Conservation (phyloP, 352 stramenopile species). For the Pythium phragmiticola region DNA sequence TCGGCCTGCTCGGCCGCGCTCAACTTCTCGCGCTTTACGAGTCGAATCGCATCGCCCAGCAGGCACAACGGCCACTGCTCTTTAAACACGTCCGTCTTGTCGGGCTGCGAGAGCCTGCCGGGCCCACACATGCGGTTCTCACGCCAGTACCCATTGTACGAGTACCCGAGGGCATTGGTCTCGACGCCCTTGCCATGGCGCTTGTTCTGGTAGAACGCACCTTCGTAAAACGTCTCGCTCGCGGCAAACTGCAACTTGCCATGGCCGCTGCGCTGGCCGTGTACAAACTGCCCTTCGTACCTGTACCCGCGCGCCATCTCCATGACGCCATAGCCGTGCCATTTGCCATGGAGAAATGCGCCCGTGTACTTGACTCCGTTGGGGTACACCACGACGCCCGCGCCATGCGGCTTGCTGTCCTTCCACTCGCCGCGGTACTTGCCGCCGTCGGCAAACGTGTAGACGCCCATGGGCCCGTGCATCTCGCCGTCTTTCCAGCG, state of each 20-base stretch:
- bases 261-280: conserved; percentile 40
- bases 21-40: conserved; percentile 45
- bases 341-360: conserved; percentile 49
- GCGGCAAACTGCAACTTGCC: conserved; percentile 46
- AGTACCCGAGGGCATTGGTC: conserved; percentile 57
- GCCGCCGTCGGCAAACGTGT: conserved; percentile 66
- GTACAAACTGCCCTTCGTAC: conserved; percentile 64
- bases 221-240: conserved; percentile 54
- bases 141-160: conserved; percentile 50
- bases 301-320: conserved; percentile 44
- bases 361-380: conserved; percentile 74
- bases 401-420: conserved; percentile 38
- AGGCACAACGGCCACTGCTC: conserved; percentile 56
- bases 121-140: conserved; percentile 60
- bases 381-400: conserved; percentile 56
- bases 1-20: conserved; percentile 31
- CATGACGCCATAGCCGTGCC: conserved; percentile 64
- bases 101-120: conserved; percentile 41
- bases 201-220: conserved; percentile 65
- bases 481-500: conserved; percentile 72
- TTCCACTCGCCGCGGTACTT: conserved; percentile 65
- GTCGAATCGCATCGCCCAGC: conserved; percentile 55
- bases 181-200: conserved; percentile 62
- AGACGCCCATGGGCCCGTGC: conserved; percentile 59
- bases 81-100: conserved; percentile 46